Conservation (phyloP, 352 stramenopile species). For the Achlya hypogyna region DNA sequence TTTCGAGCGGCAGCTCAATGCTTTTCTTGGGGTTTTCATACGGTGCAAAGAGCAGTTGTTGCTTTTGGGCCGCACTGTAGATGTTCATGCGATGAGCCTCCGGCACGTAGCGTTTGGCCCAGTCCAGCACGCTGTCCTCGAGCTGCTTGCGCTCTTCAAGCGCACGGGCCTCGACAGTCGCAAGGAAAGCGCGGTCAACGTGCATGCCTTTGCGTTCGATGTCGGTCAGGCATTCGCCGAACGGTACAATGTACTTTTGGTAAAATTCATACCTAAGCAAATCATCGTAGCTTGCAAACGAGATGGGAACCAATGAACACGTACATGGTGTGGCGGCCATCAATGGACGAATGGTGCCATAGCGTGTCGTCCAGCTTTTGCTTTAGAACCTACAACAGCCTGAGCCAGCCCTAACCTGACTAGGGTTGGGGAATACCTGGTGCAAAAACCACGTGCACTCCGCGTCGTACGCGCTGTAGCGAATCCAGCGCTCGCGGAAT, state of each 20-base stretch:
- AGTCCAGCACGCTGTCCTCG: conserved; percentile 84
- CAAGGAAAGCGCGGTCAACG: conserved; percentile 86
- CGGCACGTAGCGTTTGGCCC: conserved; percentile 87
- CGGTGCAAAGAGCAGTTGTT: conserved; percentile 95
- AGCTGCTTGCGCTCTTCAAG: conserved; percentile 77
- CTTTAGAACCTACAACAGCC: conserved; percentile 42
- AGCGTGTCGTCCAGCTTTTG: conserved; percentile 83
- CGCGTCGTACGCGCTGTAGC: conserved; percentile 96
- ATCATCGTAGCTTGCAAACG: not conserved
- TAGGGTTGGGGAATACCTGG: no score
- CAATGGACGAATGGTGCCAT: conserved; percentile 58
- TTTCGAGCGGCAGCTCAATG: conserved; percentile 56
- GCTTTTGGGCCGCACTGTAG: conserved; percentile 88
- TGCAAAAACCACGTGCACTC: conserved; percentile 96
- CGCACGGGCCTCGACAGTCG: conserved; percentile 85
- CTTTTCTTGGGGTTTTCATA: conserved; percentile 65
- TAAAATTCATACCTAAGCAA: conserved; percentile 87
- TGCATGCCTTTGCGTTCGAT: conserved; percentile 95
- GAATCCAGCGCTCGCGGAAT: conserved; percentile 89
- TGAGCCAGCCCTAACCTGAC: no score
- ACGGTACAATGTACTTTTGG: conserved; percentile 92
- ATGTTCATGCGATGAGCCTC: conserved; percentile 95
- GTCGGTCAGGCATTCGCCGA: conserved; percentile 97
- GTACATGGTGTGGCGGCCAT: not conserved
- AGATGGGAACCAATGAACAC: not conserved